Evolutionary conservation across 305 asterid genomes (phyloP), one percentile per base, ranked within the genome.

Genomic region (Fraxinus dipetala): DNA sequence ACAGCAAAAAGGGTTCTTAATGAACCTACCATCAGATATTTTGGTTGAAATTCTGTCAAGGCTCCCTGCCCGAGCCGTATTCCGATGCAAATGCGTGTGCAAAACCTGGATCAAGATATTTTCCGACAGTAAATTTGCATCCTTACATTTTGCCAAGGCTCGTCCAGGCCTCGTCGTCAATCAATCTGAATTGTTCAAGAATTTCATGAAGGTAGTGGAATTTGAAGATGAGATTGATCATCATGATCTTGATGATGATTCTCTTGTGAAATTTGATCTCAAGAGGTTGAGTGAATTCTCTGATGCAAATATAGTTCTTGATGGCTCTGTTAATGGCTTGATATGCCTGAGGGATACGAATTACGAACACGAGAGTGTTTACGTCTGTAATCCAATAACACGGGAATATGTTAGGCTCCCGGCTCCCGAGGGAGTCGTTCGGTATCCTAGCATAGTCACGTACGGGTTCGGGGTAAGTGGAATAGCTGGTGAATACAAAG

Each of bases 321-420:
- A 90, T 59, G 90, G 94, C 10, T 92, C 97, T 0, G 48, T 83
- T 2, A 67, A 89, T 63, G 96, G 97, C 1, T 61, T 93, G 22
- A 79, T 92, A 45, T 85, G 92, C 82, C 45, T 89, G 11, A 86
- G 91, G 13, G 86, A 87, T 36, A 82, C 83, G 31, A 51, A 75
- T 3, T 78, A 78, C 24, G 59, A 70, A 5, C 84, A 83, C 72
- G 91, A 89, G 13, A 75, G 81, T 0, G 34, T 90, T 18, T 87
- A 82, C 82, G 38, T 93, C 20, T 92, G 91, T 83, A 93, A 93
- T 38, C 97, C 94, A 0, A 81, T 84, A 30, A 89, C 87, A 0
- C 88, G 87, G 2, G 93, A 91, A 73, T 90, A 83, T 31, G 38
- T 88, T 22, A 30, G 78, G 6, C 90, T 93, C 9, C 92, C 88